phyloP scores from a whole-genome alignment of 148 eudicot genomes.

The Cornus controversa region DNA sequence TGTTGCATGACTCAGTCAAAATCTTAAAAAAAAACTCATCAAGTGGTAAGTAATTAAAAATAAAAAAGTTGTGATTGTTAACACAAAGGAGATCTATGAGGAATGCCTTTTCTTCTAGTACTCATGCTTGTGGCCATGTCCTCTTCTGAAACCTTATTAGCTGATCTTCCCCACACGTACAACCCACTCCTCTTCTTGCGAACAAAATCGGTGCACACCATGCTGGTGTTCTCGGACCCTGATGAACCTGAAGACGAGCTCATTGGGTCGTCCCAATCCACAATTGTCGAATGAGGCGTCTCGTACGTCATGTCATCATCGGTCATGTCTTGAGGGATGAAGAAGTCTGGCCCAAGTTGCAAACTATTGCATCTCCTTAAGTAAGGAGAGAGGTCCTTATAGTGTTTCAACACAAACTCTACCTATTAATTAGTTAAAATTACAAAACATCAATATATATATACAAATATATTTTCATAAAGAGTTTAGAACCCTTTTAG shows the following conservation, averaged over 20 bases:
- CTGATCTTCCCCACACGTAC: constrained; percentile 65
- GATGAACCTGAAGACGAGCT: constrained; percentile 75
- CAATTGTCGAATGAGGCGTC: constrained; percentile 64
- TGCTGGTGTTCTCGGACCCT: constrained; percentile 68
- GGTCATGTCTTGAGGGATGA: constrained; percentile 83
- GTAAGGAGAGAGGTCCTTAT: constrained; percentile 76
- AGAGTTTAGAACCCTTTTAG: not conserved
- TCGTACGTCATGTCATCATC: constrained; percentile 72
- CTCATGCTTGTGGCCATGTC: constrained; percentile 92
- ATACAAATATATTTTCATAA: too few species aligned
- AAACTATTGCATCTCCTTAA: constrained; percentile 67
- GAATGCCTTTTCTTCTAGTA: constrained; percentile 81
- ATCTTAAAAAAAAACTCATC: not conserved
- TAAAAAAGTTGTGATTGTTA: too few species aligned
- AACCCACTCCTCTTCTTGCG: constrained; percentile 80
- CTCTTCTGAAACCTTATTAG: constrained; percentile 58
- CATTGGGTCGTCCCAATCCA: constrained; percentile 72
- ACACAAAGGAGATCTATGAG: constrained; percentile 91
- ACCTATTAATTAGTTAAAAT: constrained; percentile 38
- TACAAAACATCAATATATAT: too few species aligned
- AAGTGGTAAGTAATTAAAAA: not conserved
- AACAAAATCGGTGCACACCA: constrained; percentile 55
- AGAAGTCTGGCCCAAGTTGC: constrained; percentile 82
- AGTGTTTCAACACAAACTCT: constrained; percentile 76
- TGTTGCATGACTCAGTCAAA: constrained; percentile 7